These are phyloP conservation scores for Beverwykella pulmonaria DNA, from an alignment of 495 filamentous ascomycete genomes.

Conservation along the genomic window DNA sequence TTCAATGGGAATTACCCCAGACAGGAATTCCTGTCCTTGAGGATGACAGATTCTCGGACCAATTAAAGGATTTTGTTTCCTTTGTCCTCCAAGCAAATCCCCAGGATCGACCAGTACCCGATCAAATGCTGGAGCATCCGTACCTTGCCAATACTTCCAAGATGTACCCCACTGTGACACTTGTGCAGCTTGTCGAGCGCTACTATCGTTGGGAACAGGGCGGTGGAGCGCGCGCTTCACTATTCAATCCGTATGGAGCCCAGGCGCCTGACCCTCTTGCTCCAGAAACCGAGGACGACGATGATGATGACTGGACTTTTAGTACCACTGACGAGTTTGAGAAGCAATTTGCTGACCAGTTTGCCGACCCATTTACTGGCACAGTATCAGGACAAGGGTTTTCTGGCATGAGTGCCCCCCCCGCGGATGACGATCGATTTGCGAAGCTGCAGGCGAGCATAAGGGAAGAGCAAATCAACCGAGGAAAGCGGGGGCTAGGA, in stretches of 20 bases:
- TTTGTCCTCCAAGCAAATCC: conserved; percentile 80
- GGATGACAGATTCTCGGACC: conserved; percentile 73
- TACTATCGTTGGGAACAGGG: conserved; percentile 85
- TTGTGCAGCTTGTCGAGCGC: conserved; percentile 72
- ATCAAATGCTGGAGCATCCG: conserved; percentile 64
- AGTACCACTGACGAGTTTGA: conserved; percentile 86
- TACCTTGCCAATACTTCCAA: conserved; percentile 66
- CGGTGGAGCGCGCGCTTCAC: conserved; percentile 79
- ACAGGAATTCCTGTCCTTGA: conserved; percentile 64
- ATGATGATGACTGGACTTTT: conserved; percentile 87
- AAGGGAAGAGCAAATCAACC: conserved; percentile 37
- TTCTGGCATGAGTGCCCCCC: conserved; percentile 34
- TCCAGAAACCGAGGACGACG: conserved; percentile 48
- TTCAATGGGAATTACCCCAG: conserved; percentile 35
- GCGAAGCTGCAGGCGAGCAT: conserved; percentile 34
- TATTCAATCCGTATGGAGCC: conserved; percentile 78
- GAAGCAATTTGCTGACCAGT: conserved; percentile 43
- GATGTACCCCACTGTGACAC: conserved; percentile 63
- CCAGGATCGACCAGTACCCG: conserved; percentile 69
- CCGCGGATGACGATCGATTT: conserved; percentile 34
- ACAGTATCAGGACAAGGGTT: conserved; percentile 16
- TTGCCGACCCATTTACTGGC: conserved; percentile 27
- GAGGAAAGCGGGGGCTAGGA: conserved; percentile 36
- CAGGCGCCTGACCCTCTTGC: conserved; percentile 58
- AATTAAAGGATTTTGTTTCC: conserved; percentile 73